phyloP scores from a whole-genome alignment of 164 flowering plant species.

The Berberis vulgaris region DNA sequence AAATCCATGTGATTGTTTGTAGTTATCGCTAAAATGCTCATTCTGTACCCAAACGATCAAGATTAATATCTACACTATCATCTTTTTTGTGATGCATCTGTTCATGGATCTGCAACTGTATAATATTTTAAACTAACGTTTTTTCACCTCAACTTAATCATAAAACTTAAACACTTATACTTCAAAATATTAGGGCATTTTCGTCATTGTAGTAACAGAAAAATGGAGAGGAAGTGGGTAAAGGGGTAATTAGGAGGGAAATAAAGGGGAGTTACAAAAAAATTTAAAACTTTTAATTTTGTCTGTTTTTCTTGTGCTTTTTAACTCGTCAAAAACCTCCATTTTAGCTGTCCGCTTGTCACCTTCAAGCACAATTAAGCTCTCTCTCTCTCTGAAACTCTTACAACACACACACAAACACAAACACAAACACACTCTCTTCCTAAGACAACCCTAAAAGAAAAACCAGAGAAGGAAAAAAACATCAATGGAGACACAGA shows the following conservation, averaged over 20 bases:
- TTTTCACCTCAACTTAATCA: neutral
- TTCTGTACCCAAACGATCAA: too few species aligned
- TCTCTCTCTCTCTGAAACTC: constrained; percentile 7
- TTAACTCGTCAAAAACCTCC: constrained; percentile 36
- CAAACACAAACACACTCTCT: neutral
- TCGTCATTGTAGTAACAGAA: neutral
- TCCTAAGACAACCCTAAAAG: neutral
- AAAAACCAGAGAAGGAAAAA: neutral
- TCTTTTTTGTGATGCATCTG: too few species aligned
- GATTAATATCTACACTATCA: too few species aligned
- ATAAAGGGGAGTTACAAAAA: neutral
- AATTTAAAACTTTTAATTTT: constrained; percentile 3
- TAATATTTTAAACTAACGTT: too few species aligned
- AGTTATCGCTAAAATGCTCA: too few species aligned
- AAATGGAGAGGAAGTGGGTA: neutral
- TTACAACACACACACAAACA: neutral
- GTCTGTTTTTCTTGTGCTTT: neutral
- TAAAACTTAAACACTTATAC: neutral
- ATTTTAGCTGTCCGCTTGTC: constrained; percentile 59
- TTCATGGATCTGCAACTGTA: too few species aligned
- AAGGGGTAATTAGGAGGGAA: neutral
- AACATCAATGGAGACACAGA: constrained; percentile 35
- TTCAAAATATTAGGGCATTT: neutral
- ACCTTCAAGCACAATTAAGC: constrained; percentile 56
- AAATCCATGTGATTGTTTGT: too few species aligned